Evolutionary conservation across 257 asterid species (phyloP).

Genomic region (Plantago elongata): DNA sequence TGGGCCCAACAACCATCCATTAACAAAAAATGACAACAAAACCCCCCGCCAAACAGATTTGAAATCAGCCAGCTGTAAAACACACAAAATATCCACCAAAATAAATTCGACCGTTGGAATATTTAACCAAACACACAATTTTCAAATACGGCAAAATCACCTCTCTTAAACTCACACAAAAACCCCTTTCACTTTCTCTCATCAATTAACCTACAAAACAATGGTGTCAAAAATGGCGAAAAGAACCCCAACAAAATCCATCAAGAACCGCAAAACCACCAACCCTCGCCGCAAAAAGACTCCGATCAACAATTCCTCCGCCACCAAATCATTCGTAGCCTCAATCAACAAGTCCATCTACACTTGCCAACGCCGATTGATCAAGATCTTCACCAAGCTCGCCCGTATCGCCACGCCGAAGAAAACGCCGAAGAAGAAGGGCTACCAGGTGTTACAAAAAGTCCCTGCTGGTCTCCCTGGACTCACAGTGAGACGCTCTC

Average conservation of each 20-base stretch:
- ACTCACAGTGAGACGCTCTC: slow-evolving; percentile 24
- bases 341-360: slow-evolving; percentile 63
- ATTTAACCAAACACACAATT: too few relatives aligned
- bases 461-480: slow-evolving; percentile 22
- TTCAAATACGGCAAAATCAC: neutral
- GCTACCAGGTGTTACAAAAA: slow-evolving; percentile 57
- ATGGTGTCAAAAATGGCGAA: slow-evolving; percentile 74
- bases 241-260: slow-evolving; percentile 75
- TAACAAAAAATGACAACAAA: too few relatives aligned
- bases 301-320: slow-evolving; percentile 51
- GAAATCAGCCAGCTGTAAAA: too few relatives aligned
- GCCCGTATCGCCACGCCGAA: slow-evolving; percentile 62
- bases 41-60: too few relatives aligned
- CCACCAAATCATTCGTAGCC: slow-evolving; percentile 57
- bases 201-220: neutral
- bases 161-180: slow-evolving; percentile 18
- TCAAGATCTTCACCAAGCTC: slow-evolving; percentile 64
- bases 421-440: slow-evolving; percentile 53
- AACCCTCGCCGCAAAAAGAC: slow-evolving; percentile 45
- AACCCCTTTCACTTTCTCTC: slow-evolving; percentile 3
- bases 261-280: slow-evolving; percentile 37
- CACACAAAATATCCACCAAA: too few relatives aligned
- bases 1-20: too few relatives aligned
- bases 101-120: too few relatives aligned
- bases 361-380: slow-evolving; percentile 80